Evolutionary conservation across 306 rosid genomes (phyloP).

Genomic region (Cicer arietinum): DNA sequence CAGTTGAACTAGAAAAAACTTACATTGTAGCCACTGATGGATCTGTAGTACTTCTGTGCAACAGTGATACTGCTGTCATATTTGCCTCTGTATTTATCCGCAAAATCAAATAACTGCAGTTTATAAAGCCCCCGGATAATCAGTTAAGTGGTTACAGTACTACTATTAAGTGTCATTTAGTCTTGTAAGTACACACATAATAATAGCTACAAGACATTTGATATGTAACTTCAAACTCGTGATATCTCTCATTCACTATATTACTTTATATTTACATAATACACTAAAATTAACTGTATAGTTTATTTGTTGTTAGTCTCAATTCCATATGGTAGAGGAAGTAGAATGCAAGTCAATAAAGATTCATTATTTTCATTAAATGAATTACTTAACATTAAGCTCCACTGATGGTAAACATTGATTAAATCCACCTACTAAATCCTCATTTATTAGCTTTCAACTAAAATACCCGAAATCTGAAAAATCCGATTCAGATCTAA

Average conservation of each 20-base stretch:
- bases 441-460: constrained; percentile 36
- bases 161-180: too few species aligned
- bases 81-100: constrained; percentile 92
- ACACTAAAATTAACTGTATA: too few species aligned
- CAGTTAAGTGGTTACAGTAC: neutral
- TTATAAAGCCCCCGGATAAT: neutral
- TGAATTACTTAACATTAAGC: neutral
- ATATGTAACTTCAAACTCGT: too few species aligned
- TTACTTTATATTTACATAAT: too few species aligned
- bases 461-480: constrained; percentile 27
- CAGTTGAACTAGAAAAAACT: constrained; percentile 26
- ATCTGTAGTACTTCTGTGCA: constrained; percentile 86
- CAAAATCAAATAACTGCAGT: constrained; percentile 85
- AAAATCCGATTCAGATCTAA: constrained; percentile 14
- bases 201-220: too few species aligned
- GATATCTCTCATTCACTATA: too few species aligned
- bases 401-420: constrained; percentile 23
- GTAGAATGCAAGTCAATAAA: neutral
- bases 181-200: too few species aligned
- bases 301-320: too few species aligned
- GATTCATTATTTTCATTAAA: constrained; percentile 10
- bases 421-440: constrained; percentile 29
- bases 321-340: too few species aligned
- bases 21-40: constrained; percentile 92
- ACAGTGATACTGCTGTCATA: constrained; percentile 86